A percentile compares a stretch with the other conserved stretches of the same genome.
phyloP scores from a whole-genome alignment of 805 yeast genomes.

The Dipodascus albidus region DNA sequence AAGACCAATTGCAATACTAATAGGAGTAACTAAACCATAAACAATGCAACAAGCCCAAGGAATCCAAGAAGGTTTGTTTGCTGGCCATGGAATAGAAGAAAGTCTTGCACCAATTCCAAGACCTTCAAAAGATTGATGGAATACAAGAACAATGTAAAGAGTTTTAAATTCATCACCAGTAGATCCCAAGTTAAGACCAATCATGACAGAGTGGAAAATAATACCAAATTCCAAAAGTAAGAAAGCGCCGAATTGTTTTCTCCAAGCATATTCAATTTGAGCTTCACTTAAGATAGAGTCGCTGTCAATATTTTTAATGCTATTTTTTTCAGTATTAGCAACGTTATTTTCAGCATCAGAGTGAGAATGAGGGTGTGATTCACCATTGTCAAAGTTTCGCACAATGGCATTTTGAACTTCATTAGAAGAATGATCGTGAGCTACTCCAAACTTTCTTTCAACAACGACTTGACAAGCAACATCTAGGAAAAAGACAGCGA shows the following conservation, averaged over 20 bases:
- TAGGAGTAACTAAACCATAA: conserved; percentile 53
- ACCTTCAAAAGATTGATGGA: conserved; percentile 75
- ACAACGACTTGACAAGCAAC: conserved; percentile 35
- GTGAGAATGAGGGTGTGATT: conserved; percentile 9
- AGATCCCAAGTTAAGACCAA: conserved; percentile 58
- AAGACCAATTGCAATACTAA: conserved; percentile 62
- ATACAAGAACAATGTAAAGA: conserved; percentile 51
- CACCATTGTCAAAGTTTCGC: conserved; percentile 11
- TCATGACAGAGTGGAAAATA: conserved; percentile 62
- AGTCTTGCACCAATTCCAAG: conserved; percentile 66
- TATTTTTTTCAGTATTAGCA: background rate
- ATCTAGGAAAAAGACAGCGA: conserved; percentile 38
- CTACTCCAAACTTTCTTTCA: conserved; percentile 25
- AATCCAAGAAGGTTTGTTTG: conserved; percentile 28
- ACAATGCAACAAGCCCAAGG: conserved; percentile 42
- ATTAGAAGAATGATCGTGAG: conserved; percentile 19
- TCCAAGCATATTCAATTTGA: conserved; percentile 12
- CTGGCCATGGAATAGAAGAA: conserved; percentile 48
- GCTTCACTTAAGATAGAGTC: background rate
- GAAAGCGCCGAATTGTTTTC: conserved; percentile 32
- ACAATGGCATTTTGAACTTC: conserved; percentile 12
- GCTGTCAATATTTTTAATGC: conserved; percentile 26
- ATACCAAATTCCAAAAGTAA: conserved; percentile 62
- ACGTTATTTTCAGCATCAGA: conserved; percentile 9
- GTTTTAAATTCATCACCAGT: conserved; percentile 53